Evolutionary conservation across 192 early-diverging fungal genomes (phyloP), one percentile per base, ranked within the genome.

Genomic region (Obelidium mucronatum): DNA sequence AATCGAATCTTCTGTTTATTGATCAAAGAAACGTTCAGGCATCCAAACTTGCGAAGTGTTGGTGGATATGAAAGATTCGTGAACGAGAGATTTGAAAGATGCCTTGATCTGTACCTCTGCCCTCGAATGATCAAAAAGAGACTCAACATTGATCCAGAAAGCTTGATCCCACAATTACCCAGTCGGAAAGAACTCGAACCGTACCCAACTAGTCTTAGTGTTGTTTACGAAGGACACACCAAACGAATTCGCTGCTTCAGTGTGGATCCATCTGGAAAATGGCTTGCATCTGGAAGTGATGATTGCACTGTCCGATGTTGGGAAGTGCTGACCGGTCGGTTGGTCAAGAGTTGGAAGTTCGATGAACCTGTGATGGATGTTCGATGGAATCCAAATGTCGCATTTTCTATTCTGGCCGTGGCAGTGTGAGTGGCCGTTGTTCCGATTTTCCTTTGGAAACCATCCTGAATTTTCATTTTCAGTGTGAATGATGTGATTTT

Each of bases 91-190:
- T 99, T 98, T 82, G 91, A 98, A 77, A 87, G 98, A 73, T 98
- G 96, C 79, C 87, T 99, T 75, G 98, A 99, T 78, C 84, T 99
- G 65, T 99, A 99, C 78, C 85, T 99, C 61, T 94, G 95, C 34
- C 98, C 98, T 34, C 94, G 98, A 76, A 85, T 93, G 59, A 78
- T 88, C 54, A 94, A 92, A 81, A 96, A 97, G 78, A 92, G 90
- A 72, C 84, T 94, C 59, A 86, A 97, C 53, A 90, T 96, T 65
- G 93, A 98, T 77, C 91, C 93, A 28, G 97, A 98, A 79, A 92
- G 92, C 40, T 88, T 99, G 42, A 91, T 98, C 58, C 98, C 97
- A 64, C 96, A 96, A 81, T 90, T 99, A 31, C 98, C 98, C 34
- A 93, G 90, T 59, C 97, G 97, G 15, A 92, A 92, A 74, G 97